These are phyloP conservation scores for Colletotrichum melonis DNA, from an alignment of 2,329 filamentous ascomycete species.

Conservation along the genomic window DNA sequence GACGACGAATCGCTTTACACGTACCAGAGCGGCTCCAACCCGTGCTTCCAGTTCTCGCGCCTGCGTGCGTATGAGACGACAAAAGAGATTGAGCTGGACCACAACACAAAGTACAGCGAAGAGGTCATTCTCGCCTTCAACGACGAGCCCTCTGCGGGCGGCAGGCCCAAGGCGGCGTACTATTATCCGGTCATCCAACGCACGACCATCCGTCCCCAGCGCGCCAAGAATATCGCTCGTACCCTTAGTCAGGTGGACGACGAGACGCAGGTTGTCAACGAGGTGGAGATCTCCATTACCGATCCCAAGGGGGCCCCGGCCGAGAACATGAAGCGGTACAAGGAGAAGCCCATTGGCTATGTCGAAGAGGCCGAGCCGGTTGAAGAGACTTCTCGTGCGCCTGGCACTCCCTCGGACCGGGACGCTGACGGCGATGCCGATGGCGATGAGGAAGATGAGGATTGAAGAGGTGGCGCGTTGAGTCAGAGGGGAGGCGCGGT, in stretches of 20 bases:
- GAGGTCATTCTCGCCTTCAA: constrained; percentile 71
- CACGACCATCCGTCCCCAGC: constrained; percentile 70
- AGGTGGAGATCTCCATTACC: constrained; percentile 65
- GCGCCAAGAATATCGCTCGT: constrained; percentile 71
- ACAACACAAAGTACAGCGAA: constrained; percentile 71
- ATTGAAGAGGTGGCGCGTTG: constrained; percentile 9
- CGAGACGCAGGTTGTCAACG: constrained; percentile 64
- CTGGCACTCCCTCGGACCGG: constrained; percentile 40
- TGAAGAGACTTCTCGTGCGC: constrained; percentile 13
- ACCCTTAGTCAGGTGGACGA: constrained; percentile 58
- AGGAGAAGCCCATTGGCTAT: constrained; percentile 62
- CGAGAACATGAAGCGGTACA: constrained; percentile 63
- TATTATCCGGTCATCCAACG: constrained; percentile 78
- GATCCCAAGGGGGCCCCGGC: constrained; percentile 66
- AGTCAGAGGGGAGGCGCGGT: neutral
- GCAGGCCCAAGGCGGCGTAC: constrained; percentile 68
- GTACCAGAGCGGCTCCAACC: constrained; percentile 54
- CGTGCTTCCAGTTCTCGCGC: constrained; percentile 70
- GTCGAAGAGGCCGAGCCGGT: constrained; percentile 46
- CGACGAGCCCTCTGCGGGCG: constrained; percentile 53
- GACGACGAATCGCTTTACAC: constrained; percentile 68
- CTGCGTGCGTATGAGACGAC: constrained; percentile 74
- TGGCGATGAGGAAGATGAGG: constrained; percentile 57
- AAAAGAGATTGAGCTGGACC: constrained; percentile 66
- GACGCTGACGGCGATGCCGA: constrained; percentile 57